Conservation (phyloP, 768 basidiomycete species). For the Amanita phalloides region DNA sequence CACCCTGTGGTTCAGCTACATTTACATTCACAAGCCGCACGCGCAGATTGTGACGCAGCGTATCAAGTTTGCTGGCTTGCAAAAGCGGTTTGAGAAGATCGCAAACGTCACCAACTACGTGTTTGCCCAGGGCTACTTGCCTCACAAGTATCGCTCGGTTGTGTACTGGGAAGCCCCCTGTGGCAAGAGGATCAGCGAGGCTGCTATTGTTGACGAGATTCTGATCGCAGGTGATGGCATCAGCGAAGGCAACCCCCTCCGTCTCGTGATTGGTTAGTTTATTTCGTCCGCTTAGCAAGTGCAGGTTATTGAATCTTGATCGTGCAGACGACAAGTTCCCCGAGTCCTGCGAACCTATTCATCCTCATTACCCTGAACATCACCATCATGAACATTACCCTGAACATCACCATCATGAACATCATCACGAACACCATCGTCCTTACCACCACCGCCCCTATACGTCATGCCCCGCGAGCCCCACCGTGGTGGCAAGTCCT, state of each 20-base stretch:
- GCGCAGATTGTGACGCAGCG: constrained; percentile 29
- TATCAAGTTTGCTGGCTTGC: constrained; percentile 23
- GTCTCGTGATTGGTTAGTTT: constrained; percentile 24
- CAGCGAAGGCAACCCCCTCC: constrained; percentile 24
- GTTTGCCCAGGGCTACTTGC: constrained; percentile 28
- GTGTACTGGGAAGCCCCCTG: constrained; percentile 32
- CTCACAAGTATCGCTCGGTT: constrained; percentile 20
- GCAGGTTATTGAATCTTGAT: neutral
- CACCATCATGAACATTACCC: neutral
- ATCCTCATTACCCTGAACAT: neutral
- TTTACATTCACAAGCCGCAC: constrained; percentile 22
- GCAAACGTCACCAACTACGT: constrained; percentile 39
- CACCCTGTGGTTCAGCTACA: constrained; percentile 34
- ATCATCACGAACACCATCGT: neutral
- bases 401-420: neutral
- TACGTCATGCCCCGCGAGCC: neutral
- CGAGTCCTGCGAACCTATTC: neutral
- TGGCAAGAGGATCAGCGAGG: constrained; percentile 21
- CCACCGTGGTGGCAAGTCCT: neutral
- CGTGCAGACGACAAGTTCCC: neutral
- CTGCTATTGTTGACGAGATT: constrained; percentile 14
- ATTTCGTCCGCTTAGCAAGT: constrained; percentile 11
- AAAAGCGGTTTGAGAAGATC: constrained; percentile 24
- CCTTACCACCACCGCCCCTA: neutral
- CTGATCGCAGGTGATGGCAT: constrained; percentile 20